Conservation (phyloP, 805 yeast species). For the Hyphopichia homilentoma region DNA sequence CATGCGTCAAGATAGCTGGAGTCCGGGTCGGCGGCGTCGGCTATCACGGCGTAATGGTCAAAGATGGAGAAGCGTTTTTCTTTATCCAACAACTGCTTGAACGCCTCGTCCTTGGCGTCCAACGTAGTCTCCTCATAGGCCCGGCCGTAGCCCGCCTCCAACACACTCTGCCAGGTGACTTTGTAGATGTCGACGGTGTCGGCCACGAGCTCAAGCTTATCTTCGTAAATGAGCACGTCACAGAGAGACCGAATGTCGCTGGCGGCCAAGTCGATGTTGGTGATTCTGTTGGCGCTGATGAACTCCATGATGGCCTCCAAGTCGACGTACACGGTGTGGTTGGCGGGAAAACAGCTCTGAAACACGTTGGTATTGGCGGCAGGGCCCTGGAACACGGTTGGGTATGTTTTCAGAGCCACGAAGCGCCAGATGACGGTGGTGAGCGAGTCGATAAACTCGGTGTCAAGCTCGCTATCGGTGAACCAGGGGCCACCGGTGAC, state of each 20-base stretch:
- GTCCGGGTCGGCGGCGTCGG: conserved; percentile 27
- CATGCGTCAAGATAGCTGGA: conserved; percentile 32
- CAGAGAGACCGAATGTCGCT: conserved; percentile 78
- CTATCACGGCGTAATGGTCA: conserved; percentile 26
- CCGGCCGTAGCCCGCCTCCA: conserved; percentile 61
- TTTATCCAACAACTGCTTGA: conserved; percentile 7
- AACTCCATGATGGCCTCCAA: conserved; percentile 74
- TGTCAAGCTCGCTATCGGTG: conserved; percentile 90
- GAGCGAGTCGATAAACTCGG: conserved; percentile 85
- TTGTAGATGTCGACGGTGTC: conserved; percentile 60
- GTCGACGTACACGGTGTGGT: conserved; percentile 61
- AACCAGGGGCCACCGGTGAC: conserved; percentile 99
- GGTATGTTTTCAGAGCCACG: conserved; percentile 72
- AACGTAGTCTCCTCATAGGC: conserved; percentile 25
- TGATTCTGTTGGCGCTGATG: conserved; percentile 66
- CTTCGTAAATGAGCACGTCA: conserved; percentile 85
- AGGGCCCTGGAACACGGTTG: conserved; percentile 58
- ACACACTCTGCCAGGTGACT: conserved; percentile 80
- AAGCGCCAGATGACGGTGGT: conserved; percentile 85
- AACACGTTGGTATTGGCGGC: conserved; percentile 28
- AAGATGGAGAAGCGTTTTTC: conserved; percentile 22
- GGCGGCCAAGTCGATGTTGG: conserved; percentile 73
- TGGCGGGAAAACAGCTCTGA: conserved; percentile 54
- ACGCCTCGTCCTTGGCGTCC: conserved; percentile 6
- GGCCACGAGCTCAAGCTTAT: conserved; percentile 63